Evolutionary conservation across 176 grass and related monocot species (phyloP).

Genomic region (Avena eriantha): DNA sequence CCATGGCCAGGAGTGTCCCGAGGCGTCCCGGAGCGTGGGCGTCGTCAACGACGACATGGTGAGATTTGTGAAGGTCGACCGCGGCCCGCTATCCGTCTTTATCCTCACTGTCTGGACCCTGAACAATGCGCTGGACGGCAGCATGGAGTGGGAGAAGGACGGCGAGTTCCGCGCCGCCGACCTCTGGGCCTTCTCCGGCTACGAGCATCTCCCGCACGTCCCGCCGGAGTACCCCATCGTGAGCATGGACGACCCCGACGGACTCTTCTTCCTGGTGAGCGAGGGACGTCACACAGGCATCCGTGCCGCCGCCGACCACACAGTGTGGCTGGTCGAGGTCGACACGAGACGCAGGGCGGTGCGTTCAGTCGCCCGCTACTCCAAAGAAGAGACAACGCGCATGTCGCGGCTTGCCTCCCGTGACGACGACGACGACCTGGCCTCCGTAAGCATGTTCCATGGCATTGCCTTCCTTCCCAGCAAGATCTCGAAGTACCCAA

Average conservation of each 20-base stretch:
- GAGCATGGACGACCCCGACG: slow-evolving; percentile 14
- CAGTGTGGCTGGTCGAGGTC: slow-evolving; percentile 21
- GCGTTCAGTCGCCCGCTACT: neutral
- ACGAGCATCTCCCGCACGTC: neutral
- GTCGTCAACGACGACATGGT: neutral
- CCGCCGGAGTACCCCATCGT: slow-evolving; percentile 21
- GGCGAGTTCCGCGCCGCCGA: slow-evolving; percentile 19
- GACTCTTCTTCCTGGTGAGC: slow-evolving; percentile 11
- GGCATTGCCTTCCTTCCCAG: slow-evolving; percentile 5
- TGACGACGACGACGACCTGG: neutral
- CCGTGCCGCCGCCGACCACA: neutral
- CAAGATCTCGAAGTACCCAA: neutral
- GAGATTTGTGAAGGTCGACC: neutral
- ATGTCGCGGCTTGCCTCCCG: neutral
- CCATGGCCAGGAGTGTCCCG: slow-evolving; percentile 20
- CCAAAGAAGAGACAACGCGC: slow-evolving; percentile 1
- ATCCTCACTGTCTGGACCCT: slow-evolving; percentile 14
- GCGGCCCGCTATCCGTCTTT: slow-evolving; percentile 5
- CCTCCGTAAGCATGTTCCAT: neutral
- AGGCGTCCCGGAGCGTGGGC: slow-evolving; percentile 19
- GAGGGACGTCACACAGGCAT: neutral
- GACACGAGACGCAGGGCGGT: slow-evolving; percentile 1
- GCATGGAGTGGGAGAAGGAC: slow-evolving; percentile 32
- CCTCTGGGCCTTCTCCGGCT: slow-evolving; percentile 20
- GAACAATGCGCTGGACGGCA: neutral